These are phyloP conservation scores for Blastocystis sp. DNA, from an alignment of 352 stramenopile species.

Conservation along the genomic window DNA sequence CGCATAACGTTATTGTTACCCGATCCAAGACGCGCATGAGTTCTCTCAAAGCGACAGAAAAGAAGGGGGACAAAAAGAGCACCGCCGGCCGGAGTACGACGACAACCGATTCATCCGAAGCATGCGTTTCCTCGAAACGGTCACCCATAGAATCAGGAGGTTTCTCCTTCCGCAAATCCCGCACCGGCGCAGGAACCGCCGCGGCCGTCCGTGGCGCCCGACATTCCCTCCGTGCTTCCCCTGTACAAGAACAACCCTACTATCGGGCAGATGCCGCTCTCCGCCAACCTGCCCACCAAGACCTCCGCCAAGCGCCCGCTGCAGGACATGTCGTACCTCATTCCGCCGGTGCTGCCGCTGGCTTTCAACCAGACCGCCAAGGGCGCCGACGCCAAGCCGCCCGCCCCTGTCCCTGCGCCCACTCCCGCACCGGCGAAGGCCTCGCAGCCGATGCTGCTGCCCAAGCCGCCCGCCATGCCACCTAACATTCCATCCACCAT, in stretches of 20 bases:
- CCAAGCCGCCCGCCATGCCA: background rate
- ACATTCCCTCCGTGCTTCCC: slow-evolving; percentile 27
- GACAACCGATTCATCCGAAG: background rate
- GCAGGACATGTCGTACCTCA: slow-evolving; percentile 53
- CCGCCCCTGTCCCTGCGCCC: background rate
- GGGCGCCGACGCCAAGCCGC: background rate
- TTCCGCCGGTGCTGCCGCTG: slow-evolving; percentile 16
- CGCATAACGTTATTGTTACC: slow-evolving; percentile 1
- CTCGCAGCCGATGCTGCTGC: background rate
- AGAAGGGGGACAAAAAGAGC: background rate
- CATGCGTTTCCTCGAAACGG: background rate
- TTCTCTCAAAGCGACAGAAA: background rate
- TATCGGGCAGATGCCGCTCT: slow-evolving; percentile 13
- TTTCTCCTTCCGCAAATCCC: background rate
- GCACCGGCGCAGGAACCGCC: background rate
- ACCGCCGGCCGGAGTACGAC: background rate
- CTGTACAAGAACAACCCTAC: slow-evolving; percentile 19
- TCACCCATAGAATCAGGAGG: background rate
- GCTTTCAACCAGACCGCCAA: background rate
- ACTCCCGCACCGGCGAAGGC: background rate
- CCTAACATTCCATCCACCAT: background rate
- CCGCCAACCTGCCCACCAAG: background rate
- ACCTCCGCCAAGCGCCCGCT: background rate
- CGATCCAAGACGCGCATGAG: slow-evolving; percentile 27
- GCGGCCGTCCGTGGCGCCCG: background rate